A percentile compares a stretch with the other conserved stretches of the same genome.
Conservation (phyloP, 768 basidiomycete genomes). For the Leccinum subgranulosum region DNA sequence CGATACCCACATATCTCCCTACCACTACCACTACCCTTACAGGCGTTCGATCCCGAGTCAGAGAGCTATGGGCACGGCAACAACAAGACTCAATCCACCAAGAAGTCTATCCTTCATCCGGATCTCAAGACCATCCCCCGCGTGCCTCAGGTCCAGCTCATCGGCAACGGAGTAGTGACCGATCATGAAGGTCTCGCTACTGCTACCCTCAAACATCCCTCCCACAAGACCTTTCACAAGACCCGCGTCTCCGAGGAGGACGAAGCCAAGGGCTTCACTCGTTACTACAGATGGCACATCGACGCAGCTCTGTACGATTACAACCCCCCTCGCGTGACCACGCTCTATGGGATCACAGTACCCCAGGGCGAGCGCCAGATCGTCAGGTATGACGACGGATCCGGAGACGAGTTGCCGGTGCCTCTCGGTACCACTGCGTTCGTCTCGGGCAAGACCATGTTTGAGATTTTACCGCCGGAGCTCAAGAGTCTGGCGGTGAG, state of each 20-base stretch:
- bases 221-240: slow-evolving; percentile 86
- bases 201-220: slow-evolving; percentile 81
- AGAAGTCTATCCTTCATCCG: slow-evolving; percentile 81
- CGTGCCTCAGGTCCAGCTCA: slow-evolving; percentile 87
- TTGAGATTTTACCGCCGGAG: slow-evolving; percentile 67
- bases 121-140: slow-evolving; percentile 90
- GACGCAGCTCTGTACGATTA: slow-evolving; percentile 82
- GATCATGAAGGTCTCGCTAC: slow-evolving; percentile 77
- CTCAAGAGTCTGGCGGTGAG: slow-evolving; percentile 81
- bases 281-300: slow-evolving; percentile 92
- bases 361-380: slow-evolving; percentile 64
- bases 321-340: slow-evolving; percentile 79
- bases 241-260: slow-evolving; percentile 70
- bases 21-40: slow-evolving; percentile 5
- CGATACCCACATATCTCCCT: neutral
- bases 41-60: slow-evolving; percentile 74
- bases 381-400: slow-evolving; percentile 81
- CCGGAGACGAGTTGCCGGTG: slow-evolving; percentile 77
- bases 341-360: slow-evolving; percentile 74
- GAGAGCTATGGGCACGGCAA: slow-evolving; percentile 82
- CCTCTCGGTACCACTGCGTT: slow-evolving; percentile 88
- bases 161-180: slow-evolving; percentile 81
- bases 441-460: slow-evolving; percentile 79
- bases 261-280: slow-evolving; percentile 71
- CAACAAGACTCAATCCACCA: slow-evolving; percentile 73